Evolutionary conservation across 1,284 basidiomycete genomes (phyloP).

Genomic region (Trichosporon sp.): DNA sequence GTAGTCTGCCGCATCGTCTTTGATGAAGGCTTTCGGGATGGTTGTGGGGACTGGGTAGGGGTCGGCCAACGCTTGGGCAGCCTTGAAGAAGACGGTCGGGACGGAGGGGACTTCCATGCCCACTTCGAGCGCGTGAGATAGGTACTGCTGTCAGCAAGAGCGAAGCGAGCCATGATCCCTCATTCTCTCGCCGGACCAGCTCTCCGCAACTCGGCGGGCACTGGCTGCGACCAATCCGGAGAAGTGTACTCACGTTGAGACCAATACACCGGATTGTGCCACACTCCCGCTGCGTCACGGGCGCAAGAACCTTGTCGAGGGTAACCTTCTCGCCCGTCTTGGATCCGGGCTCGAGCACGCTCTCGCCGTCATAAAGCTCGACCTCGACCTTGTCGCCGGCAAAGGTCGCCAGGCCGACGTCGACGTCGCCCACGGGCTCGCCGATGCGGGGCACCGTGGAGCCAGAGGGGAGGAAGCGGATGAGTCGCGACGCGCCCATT

Average conservation of each 20-base stretch:
- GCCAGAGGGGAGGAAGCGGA: constrained; percentile 45
- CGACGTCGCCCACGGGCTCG: constrained; percentile 51
- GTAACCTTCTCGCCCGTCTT: constrained; percentile 44
- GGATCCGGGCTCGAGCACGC: constrained; percentile 49
- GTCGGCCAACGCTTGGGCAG: constrained; percentile 43
- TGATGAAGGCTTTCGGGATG: constrained; percentile 58
- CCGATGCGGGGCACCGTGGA: constrained; percentile 40
- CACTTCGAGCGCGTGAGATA: constrained; percentile 54
- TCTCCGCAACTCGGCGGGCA: too few species aligned
- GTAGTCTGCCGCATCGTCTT: constrained; percentile 78
- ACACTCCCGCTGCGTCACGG: constrained; percentile 46
- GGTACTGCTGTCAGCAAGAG: constrained; percentile 45
- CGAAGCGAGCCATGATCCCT: too few species aligned
- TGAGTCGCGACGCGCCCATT: constrained; percentile 44
- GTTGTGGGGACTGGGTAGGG: constrained; percentile 47
- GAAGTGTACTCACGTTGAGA: constrained; percentile 45
- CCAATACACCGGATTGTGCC: constrained; percentile 55
- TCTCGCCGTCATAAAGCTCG: constrained; percentile 45
- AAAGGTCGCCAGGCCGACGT: constrained; percentile 55
- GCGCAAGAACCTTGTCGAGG: constrained; percentile 49
- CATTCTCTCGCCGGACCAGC: too few species aligned
- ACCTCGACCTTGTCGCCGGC: constrained; percentile 41
- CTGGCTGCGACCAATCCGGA: too few species aligned
- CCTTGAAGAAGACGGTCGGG: constrained; percentile 53
- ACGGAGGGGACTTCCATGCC: constrained; percentile 43